These are phyloP conservation scores for Penicillium aurantiogriseum DNA, from an alignment of 2,329 filamentous ascomycete species.

Conservation along the genomic window DNA sequence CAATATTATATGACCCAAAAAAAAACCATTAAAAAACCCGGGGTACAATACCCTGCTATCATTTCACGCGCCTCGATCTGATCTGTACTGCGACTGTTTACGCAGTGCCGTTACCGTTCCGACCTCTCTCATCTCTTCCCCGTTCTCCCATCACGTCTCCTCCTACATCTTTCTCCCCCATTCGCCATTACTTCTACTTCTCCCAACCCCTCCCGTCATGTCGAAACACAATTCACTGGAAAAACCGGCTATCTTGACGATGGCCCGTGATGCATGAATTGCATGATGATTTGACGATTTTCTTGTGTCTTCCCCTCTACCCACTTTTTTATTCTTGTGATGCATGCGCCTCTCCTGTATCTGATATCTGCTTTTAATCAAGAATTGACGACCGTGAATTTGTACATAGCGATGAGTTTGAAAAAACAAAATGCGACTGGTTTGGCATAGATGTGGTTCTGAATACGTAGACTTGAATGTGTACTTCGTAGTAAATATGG, in stretches of 20 bases:
- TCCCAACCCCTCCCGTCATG: conserved; percentile 20
- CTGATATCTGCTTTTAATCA: conserved; percentile 27
- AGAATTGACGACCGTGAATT: conserved; percentile 20
- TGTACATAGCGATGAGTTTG: conserved; percentile 23
- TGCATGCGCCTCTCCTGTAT: conserved; percentile 19
- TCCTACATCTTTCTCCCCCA: neutral
- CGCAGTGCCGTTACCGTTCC: neutral
- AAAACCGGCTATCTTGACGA: conserved; percentile 22
- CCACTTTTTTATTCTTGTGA: conserved; percentile 17
- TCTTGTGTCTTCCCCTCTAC: conserved; percentile 1
- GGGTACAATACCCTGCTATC: neutral
- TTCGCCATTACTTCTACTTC: neutral
- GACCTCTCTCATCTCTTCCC: neutral
- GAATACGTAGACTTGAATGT: neutral
- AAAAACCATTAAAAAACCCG: neutral
- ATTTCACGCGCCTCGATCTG: neutral
- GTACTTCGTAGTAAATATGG: too few species aligned
- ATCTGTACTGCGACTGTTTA: neutral
- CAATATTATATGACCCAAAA: neutral
- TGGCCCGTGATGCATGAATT: conserved; percentile 16
- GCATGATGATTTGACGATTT: conserved; percentile 24
- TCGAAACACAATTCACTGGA: conserved; percentile 8
- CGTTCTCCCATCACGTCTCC: neutral
- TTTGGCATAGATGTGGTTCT: conserved; percentile 13
- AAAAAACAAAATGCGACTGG: conserved; percentile 17